These are phyloP conservation scores for Trichophyton simii DNA, from an alignment of 2,329 filamentous ascomycete genomes.

Conservation along the genomic window DNA sequence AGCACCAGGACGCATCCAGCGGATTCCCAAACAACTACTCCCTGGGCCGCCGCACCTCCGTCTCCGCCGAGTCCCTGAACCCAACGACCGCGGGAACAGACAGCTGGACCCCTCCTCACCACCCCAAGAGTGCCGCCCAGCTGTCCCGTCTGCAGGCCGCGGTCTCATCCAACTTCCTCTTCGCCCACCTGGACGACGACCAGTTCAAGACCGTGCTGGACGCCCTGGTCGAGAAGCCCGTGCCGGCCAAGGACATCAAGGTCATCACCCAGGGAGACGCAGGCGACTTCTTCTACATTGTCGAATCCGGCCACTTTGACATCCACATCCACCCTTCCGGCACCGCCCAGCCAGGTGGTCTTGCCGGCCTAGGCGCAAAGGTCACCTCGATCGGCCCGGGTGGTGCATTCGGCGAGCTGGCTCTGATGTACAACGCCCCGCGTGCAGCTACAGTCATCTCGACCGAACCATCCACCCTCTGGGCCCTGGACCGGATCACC, in stretches of 20 bases:
- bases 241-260: slow-evolving; percentile 79
- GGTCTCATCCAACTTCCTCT: slow-evolving; percentile 83
- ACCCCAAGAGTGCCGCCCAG: slow-evolving; percentile 74
- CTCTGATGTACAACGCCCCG: slow-evolving; percentile 96
- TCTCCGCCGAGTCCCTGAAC: slow-evolving; percentile 92
- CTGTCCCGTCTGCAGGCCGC: slow-evolving; percentile 63
- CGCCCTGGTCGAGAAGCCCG: slow-evolving; percentile 85
- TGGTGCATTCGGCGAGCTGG: slow-evolving; percentile 90
- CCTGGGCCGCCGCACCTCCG: slow-evolving; percentile 81
- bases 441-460: slow-evolving; percentile 89
- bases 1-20: background rate
- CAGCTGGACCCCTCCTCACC: slow-evolving; percentile 79
- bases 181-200: slow-evolving; percentile 88
- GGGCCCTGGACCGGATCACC: slow-evolving; percentile 88
- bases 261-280: slow-evolving; percentile 93
- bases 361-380: slow-evolving; percentile 66
- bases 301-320: slow-evolving; percentile 82
- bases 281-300: slow-evolving; percentile 95
- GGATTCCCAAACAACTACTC: slow-evolving; percentile 79
- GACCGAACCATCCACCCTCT: slow-evolving; percentile 69
- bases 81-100: slow-evolving; percentile 71
- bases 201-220: slow-evolving; percentile 77
- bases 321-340: slow-evolving; percentile 77
- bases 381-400: slow-evolving; percentile 74
- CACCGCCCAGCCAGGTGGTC: slow-evolving; percentile 59